These are phyloP conservation scores for Smittium mucronatum DNA, from an alignment of 371 early-diverging fungal genomes.

Conservation along the genomic window DNA sequence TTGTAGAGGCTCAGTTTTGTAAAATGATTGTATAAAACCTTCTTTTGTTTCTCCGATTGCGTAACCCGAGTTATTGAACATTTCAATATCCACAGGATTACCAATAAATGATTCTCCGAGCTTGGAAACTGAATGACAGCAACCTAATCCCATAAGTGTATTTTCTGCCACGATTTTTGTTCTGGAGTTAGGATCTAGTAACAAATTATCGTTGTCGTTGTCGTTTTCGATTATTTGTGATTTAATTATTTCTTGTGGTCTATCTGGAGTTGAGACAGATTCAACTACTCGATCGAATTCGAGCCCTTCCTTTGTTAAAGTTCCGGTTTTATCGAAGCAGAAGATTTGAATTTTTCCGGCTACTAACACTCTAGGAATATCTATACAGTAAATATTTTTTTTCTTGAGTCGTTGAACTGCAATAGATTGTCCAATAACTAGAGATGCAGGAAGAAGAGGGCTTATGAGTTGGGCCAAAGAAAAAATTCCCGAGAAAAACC, in stretches of 20 bases:
- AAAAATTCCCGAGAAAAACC: conserved; percentile 46
- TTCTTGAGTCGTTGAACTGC: conserved; percentile 49
- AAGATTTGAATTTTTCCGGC: conserved; percentile 79
- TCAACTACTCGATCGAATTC: conserved; percentile 33
- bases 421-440: conserved; percentile 64
- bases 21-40: conserved; percentile 13
- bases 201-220: conserved; percentile 16
- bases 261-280: conserved; percentile 17
- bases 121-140: conserved; percentile 60
- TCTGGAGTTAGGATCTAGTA: conserved; percentile 9
- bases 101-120: conserved; percentile 53
- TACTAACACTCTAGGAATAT: conserved; percentile 63
- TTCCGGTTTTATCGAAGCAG: conserved; percentile 74
- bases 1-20: conserved; percentile 30
- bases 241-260: conserved; percentile 15
- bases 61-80: conserved; percentile 52
- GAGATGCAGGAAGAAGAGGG: conserved; percentile 53
- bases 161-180: conserved; percentile 29
- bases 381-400: conserved; percentile 51
- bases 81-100: conserved; percentile 77
- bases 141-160: conserved; percentile 49
- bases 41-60: conserved; percentile 28
- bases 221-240: conserved; percentile 20
- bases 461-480: conserved; percentile 48
- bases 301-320: conserved; percentile 43